Conservation (phyloP, 495 filamentous ascomycete species). For the Stereocaulon alpinum region DNA sequence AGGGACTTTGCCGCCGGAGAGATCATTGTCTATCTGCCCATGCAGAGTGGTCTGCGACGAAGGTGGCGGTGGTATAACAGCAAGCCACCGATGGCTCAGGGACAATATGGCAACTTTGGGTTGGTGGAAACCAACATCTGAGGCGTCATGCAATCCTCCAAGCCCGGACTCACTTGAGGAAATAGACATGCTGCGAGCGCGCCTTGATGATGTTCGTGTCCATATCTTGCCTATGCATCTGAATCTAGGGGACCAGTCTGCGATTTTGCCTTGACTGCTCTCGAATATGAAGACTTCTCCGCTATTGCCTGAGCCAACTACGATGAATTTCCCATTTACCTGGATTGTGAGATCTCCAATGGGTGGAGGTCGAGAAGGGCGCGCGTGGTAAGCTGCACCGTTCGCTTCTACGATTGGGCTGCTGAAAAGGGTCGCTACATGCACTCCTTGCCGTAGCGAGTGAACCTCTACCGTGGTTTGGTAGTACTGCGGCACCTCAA, state of each 20-base stretch:
- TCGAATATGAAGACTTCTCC: slow-evolving; percentile 77
- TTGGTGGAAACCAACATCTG: slow-evolving; percentile 38
- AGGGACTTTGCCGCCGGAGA: slow-evolving; percentile 42
- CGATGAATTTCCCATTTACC: slow-evolving; percentile 53
- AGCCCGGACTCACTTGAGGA: slow-evolving; percentile 46
- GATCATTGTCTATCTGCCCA: slow-evolving; percentile 38
- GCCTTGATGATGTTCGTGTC: slow-evolving; percentile 61
- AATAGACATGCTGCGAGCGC: slow-evolving; percentile 39
- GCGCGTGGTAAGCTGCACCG: slow-evolving; percentile 32
- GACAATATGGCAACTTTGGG: slow-evolving; percentile 54
- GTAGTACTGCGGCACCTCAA: slow-evolving; percentile 40
- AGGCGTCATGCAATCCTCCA: slow-evolving; percentile 35
- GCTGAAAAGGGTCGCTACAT: slow-evolving; percentile 58
- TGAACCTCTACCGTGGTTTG: slow-evolving; percentile 82
- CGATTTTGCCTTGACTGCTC: slow-evolving; percentile 14
- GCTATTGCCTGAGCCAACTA: slow-evolving; percentile 67
- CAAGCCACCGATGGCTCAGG: slow-evolving; percentile 72
- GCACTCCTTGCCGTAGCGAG: slow-evolving; percentile 58
- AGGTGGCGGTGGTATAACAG: slow-evolving; percentile 65
- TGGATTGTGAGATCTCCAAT: slow-evolving; percentile 61
- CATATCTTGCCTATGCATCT: slow-evolving; percentile 69
- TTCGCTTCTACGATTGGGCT: slow-evolving; percentile 26
- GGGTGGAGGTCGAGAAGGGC: slow-evolving; percentile 45
- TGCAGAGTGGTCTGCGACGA: slow-evolving; percentile 60
- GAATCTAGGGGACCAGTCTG: slow-evolving; percentile 39